Conservation (phyloP, 78 protist genomes). For the Reticulomyxa filosa region DNA sequence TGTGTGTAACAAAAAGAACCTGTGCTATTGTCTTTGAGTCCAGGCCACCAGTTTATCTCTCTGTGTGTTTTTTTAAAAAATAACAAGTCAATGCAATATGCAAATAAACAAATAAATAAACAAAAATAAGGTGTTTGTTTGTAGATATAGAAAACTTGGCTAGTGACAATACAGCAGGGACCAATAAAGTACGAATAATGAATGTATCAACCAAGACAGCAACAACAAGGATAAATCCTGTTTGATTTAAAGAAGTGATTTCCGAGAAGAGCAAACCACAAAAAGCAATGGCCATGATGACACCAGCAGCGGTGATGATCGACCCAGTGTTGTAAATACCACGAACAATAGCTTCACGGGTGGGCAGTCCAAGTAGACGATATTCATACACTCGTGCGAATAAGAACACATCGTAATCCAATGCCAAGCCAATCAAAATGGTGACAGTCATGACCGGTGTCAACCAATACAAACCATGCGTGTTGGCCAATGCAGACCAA, state of each 20-base stretch:
- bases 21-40: too few relatives aligned
- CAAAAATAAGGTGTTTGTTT: too few relatives aligned
- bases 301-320: constrained; percentile 44
- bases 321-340: constrained; percentile 22
- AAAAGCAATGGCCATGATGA: constrained; percentile 46
- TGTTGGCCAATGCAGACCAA: too few relatives aligned
- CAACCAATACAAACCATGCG: constrained; percentile 31
- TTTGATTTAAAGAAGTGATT: constrained; percentile 4
- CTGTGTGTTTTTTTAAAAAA: too few relatives aligned
- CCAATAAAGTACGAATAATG: constrained; percentile 21
- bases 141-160: too few relatives aligned
- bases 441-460: constrained; percentile 23
- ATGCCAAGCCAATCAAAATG: constrained; percentile 30
- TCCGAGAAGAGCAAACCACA: constrained; percentile 23
- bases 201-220: constrained; percentile 40
- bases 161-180: constrained; percentile 19
- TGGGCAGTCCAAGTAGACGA: background rate
- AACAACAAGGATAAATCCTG: constrained; percentile 19
- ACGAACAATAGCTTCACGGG: constrained; percentile 3
- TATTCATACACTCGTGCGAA: constrained; percentile 15
- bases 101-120: too few relatives aligned
- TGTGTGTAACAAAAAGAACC: too few relatives aligned
- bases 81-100: too few relatives aligned
- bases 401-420: constrained; percentile 45
- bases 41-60: too few relatives aligned